Evolutionary conservation across 305 asterid species (phyloP).

Genomic region (Stenogyne calaminthoides): DNA sequence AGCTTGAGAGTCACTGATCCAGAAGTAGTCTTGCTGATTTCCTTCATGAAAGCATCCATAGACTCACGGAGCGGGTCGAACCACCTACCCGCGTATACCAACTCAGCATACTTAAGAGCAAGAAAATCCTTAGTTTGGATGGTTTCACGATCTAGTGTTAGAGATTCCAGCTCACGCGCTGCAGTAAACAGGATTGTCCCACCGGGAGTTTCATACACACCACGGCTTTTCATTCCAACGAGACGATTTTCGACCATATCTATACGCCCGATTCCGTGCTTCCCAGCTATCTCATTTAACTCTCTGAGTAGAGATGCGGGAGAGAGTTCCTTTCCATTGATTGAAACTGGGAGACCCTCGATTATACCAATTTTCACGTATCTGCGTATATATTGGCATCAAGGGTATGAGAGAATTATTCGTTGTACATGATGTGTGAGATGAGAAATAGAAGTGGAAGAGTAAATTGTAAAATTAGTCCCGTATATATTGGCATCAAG

Average conservation of each 20-base stretch:
- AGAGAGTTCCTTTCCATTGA: conserved; percentile 71
- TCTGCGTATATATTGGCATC: conserved; percentile 37
- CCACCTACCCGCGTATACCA: conserved; percentile 93
- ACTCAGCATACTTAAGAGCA: conserved; percentile 85
- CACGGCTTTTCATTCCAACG: conserved; percentile 97
- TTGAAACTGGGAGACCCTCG: conserved; percentile 74
- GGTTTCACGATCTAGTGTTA: conserved; percentile 90
- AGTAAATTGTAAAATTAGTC: no score
- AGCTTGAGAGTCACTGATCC: conserved; percentile 86
- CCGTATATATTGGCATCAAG: not conserved
- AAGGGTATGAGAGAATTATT: conserved; percentile 3
- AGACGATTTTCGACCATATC: conserved; percentile 93
- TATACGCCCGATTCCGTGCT: conserved; percentile 81
- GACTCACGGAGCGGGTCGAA: conserved; percentile 91
- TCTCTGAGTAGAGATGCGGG: conserved; percentile 81
- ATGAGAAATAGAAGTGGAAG: not conserved
- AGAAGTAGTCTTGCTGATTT: conserved; percentile 72
- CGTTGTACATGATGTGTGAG: not conserved
- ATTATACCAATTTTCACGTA: conserved; percentile 74
- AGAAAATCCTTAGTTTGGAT: conserved; percentile 78
- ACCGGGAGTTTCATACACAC: conserved; percentile 95
- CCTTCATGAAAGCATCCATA: conserved; percentile 92
- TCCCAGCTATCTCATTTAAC: conserved; percentile 79
- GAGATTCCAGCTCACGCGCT: conserved; percentile 89
- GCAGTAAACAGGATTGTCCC: conserved; percentile 87